Base-by-base conservation (phyloP, 352 stramenopile species). In the Globisporangium carolinianum region DNA sequence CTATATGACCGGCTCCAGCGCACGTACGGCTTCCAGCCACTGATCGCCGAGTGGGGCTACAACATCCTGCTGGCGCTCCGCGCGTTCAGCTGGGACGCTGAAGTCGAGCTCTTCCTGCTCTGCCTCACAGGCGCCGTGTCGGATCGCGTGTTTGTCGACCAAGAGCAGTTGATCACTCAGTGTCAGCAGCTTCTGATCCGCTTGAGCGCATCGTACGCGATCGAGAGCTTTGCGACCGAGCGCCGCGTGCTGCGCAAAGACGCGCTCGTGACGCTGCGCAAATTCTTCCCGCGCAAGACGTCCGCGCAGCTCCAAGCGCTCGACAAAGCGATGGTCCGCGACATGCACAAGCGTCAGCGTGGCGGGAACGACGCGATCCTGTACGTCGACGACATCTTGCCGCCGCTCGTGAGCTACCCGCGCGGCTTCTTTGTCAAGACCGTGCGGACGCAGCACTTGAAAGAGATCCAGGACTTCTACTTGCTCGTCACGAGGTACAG, bases 31-130 rank as follows among this genome's bases (percentile, higher is more conserved):
- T 91, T 91, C 59, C 80, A 93, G 65, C 79, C 83, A 1, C 62
- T 90, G 18, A 85, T 93, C 39, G 83, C 83, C 3, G 80, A 93
- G 64, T 93, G 81, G 81, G 83, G 83, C n/a, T 93, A 93, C 66
- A 93, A 91, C 61, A 72, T 91, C n/a, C 54, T 93, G 3, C 42
- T 91, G 3, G 77, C 75, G 3, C 70, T 91, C 15, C 80, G 88
- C 51, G 58, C 65, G 46, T 90, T 79, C 49, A 71, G 64, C 14
- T 93, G 81, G 83, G 83, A 93, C 55, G 75, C 79, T 10, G 83
- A 93, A 62, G 75, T 93, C 24, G 80, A 91, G 60, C 58, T 93
- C 36, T 93, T 93, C 42, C 48, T 93, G 4, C 43, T 93, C 15
- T 89, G 75, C 47, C 60, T 93, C 37, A 91, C 83, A 15, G 59